Percentiles rank a stretch among this genome's conserved stretches.
phyloP scores from a whole-genome alignment of 2,329 filamentous ascomycete species.

The Ilyonectria mors-panacis region DNA sequence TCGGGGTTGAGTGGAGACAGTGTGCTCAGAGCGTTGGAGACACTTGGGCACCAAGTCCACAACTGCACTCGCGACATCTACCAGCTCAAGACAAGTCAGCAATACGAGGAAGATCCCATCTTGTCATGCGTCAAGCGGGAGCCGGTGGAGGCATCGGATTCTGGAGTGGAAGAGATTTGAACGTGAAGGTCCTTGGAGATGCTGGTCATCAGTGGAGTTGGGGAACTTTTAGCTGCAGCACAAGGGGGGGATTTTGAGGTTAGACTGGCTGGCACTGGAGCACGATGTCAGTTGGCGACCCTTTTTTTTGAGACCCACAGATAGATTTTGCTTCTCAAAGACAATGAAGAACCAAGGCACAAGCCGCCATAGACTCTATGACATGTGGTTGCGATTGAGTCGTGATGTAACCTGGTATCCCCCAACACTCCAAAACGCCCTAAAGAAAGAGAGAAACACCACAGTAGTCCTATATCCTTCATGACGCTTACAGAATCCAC shows the following conservation, averaged over 20 bases:
- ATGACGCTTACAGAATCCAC: conserved; percentile 25
- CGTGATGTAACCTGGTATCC: conserved; percentile 45
- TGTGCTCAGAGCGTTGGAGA: conserved; percentile 12
- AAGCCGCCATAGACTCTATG: conserved; percentile 11
- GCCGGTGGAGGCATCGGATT: background rate
- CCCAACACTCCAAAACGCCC: conserved; percentile 27
- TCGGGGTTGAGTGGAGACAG: conserved; percentile 5
- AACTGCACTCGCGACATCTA: conserved; percentile 26
- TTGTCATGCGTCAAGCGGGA: conserved; percentile 19
- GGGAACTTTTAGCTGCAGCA: background rate
- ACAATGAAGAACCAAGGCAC: conserved; percentile 17
- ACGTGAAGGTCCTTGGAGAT: background rate
- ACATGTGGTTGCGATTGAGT: conserved; percentile 39
- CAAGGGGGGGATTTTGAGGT: background rate
- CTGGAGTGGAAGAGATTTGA: background rate
- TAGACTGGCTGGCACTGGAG: conserved; percentile 22
- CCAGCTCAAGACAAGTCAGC: conserved; percentile 19
- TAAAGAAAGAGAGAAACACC: conserved; percentile 11
- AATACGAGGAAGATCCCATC: conserved; percentile 19
- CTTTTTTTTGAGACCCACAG: conserved; percentile 24
- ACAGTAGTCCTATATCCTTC: conserved; percentile 13
- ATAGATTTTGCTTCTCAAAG: conserved; percentile 16
- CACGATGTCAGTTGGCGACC: conserved; percentile 23
- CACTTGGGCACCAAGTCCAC: conserved; percentile 19
- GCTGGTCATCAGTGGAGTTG: conserved; percentile 4